Evolutionary conservation across 345 rosid genomes (phyloP), one percentile per base, ranked within the genome.

Genomic region (Noccaea bulbosa): DNA sequence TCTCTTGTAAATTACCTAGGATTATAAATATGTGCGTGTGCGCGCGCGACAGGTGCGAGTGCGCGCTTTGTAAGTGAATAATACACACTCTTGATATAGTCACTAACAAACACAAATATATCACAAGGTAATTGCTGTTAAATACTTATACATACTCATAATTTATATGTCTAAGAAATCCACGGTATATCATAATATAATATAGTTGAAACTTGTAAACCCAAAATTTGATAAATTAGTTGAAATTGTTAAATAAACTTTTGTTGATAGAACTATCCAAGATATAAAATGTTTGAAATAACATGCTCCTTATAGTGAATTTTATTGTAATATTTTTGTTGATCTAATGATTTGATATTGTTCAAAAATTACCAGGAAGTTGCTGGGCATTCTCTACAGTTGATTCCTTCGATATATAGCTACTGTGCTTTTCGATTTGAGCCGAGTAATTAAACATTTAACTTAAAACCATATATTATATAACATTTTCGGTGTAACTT

Each of bases 321-420:
- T n/a, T 20, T 11, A 11, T 38, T 0, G 30, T 45, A 24, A 35
- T 40, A 6, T 60, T 7, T 38, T 33, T 44, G 12, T 73, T 56
- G 35, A n/a, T 51, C 22, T 61, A 43, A 54, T 54, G 57, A 52
- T 47, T 15, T 43, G 7, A 37, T 38, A n/a, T 16, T 8, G 11
- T 7, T 57, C 2, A 48, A 35, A 30, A n/a, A 22, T 11, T 69
- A 69, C 16, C 60, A 87, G 92, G 92, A 52, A 87, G n/a, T n/a
- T n/a, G n/a, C n/a, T n/a, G n/a, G n/a, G n/a, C n/a, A n/a, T n/a
- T n/a, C n/a, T n/a, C n/a, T n/a, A n/a, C n/a, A n/a, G n/a, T n/a
- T n/a, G n/a, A n/a, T n/a, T n/a, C n/a, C n/a, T n/a, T n/a, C n/a
- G n/a, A n/a, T n/a, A n/a, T n/a, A 45, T 57, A 44, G 52, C 17